Base-by-base conservation (phyloP, 345 rosid genomes). In the Salix koriyanagi region DNA sequence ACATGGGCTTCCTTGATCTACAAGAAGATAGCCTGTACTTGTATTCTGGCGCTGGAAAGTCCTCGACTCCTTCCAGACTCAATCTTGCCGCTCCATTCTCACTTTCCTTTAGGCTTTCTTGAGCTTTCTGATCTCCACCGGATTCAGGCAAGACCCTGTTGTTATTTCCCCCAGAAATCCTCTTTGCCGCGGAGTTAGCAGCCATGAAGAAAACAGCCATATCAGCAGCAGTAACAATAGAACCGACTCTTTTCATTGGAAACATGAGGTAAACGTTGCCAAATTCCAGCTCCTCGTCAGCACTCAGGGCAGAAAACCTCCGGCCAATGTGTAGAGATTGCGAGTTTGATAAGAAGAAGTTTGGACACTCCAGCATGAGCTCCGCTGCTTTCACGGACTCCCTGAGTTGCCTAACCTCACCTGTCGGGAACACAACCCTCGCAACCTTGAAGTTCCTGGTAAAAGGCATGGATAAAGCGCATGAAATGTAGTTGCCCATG, bases 401-500 rank as follows among this genome's bases (percentile, higher is more conserved):
- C 54, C 84, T 74, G 58, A 95, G 76, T 19, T 83, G 86, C 79
- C 82, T 84, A 58, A 93, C 74, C 77, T 88, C 92, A 14, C 99
- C 96, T 73, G 85, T 76, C 0, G 99, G 98, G 39, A 93, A 85
- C 44, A 95, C 65, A 48, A 91, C 94, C 76, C 84, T 85, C 1
- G 88, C 86, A 6, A 89, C 79, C 72, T 82, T 85, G 0, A 86
- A 67, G 8, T 70, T 79, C 46, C 82, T 85, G 14, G 86, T 76
- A 13, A 79, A 52, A 13, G 91, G 87, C 28, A 78, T 83, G 26
- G 85, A 71, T 16, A 93, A 73, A 1, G 86, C 80, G 72, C 93
- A 91, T 23, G 96, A 90, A 65, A 88, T 87, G 68, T 89, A 86
- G 83, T 93, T 93, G 9, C 99, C 98, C 99, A 95, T 92, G 0